A percentile compares a stretch with the other conserved stretches of the same genome.
These are phyloP conservation scores for Phytophthora citricola DNA, from an alignment of 352 stramenopile genomes.

Conservation along the genomic window DNA sequence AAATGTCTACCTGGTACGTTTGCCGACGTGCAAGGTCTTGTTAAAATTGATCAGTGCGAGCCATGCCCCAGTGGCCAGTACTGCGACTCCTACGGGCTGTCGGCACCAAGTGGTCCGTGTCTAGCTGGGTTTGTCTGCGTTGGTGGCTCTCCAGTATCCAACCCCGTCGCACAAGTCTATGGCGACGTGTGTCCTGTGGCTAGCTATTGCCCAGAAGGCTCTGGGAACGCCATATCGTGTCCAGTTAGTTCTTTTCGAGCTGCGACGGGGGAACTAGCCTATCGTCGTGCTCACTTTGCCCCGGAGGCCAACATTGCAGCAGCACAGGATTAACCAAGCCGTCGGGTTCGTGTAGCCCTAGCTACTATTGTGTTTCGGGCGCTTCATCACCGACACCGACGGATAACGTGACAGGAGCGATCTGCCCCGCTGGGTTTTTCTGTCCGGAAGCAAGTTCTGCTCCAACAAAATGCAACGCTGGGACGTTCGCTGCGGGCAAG, in stretches of 20 bases:
- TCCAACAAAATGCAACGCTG: slow-evolving; percentile 52
- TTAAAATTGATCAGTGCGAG: slow-evolving; percentile 76
- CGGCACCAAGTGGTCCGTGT: slow-evolving; percentile 55
- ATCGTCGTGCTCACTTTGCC: slow-evolving; percentile 71
- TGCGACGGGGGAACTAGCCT: slow-evolving; percentile 54
- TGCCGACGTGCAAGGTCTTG: slow-evolving; percentile 63
- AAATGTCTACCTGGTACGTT: slow-evolving; percentile 76
- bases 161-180: slow-evolving; percentile 53
- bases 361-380: slow-evolving; percentile 85
- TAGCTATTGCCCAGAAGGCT: slow-evolving; percentile 78
- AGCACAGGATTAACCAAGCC: slow-evolving; percentile 53
- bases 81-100: slow-evolving; percentile 87
- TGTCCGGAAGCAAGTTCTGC: slow-evolving; percentile 57
- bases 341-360: slow-evolving; percentile 63
- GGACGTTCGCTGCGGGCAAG: slow-evolving; percentile 41
- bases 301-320: slow-evolving; percentile 62
- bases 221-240: slow-evolving; percentile 59
- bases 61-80: slow-evolving; percentile 84
- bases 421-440: slow-evolving; percentile 68
- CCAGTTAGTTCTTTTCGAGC: slow-evolving; percentile 65
- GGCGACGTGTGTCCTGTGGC: slow-evolving; percentile 72
- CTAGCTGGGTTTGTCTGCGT: slow-evolving; percentile 72
- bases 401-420: slow-evolving; percentile 47
- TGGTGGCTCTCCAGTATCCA: slow-evolving; percentile 61
- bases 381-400: slow-evolving; percentile 54